Conservation (phyloP, 2,329 filamentous ascomycete genomes). For the Aspergillus ochraceoroseus region DNA sequence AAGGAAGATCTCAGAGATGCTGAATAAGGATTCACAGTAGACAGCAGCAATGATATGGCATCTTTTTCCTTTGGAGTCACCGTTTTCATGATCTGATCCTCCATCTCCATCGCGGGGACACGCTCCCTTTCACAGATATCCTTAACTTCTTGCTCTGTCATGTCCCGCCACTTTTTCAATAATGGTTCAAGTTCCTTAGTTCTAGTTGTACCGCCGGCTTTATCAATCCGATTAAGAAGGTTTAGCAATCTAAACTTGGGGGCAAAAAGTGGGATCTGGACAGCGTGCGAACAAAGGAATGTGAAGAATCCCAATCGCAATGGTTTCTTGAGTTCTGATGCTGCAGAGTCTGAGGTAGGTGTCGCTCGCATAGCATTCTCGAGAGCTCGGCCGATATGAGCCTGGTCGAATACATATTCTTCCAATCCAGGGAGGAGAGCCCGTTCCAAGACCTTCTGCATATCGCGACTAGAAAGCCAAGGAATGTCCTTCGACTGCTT, state of each 20-base stretch:
- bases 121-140: constrained; percentile 49
- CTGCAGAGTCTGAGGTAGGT: constrained; percentile 33
- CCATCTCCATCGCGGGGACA: constrained; percentile 47
- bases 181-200: constrained; percentile 72
- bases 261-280: constrained; percentile 61
- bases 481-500: constrained; percentile 47
- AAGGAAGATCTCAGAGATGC: constrained; percentile 51
- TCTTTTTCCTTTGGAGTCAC: constrained; percentile 56
- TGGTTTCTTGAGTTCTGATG: constrained; percentile 58
- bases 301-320: constrained; percentile 61
- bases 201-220: constrained; percentile 66
- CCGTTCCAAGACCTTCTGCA: constrained; percentile 58
- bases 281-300: constrained; percentile 69
- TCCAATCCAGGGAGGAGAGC: constrained; percentile 72
- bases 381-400: constrained; percentile 63
- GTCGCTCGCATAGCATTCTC: constrained; percentile 55
- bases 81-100: constrained; percentile 51
- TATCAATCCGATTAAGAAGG: constrained; percentile 65
- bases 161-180: constrained; percentile 62
- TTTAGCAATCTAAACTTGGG: constrained; percentile 69
- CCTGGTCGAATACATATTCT: constrained; percentile 76
- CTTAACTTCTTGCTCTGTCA: constrained; percentile 51
- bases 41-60: constrained; percentile 52
- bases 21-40: constrained; percentile 46
- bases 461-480: constrained; percentile 57